A percentile compares a stretch with the other conserved stretches of the same genome.
phyloP scores from a whole-genome alignment of 768 basidiomycete genomes.

The Tricholomella constricta region DNA sequence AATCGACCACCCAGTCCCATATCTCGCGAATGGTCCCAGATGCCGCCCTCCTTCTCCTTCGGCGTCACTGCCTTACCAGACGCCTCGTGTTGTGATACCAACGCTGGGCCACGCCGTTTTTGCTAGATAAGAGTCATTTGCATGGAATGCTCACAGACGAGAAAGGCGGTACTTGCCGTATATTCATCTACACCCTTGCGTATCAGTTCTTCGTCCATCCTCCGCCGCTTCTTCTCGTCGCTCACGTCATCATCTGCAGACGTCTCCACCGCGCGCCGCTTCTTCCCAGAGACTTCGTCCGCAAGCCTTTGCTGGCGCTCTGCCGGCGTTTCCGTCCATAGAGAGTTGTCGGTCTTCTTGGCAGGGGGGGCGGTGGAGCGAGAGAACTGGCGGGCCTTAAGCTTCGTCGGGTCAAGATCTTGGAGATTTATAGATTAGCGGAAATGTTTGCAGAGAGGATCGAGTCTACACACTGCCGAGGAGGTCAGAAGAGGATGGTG shows the following conservation, averaged over 20 bases:
- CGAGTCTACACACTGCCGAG: slow-evolving; percentile 62
- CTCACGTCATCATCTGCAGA: slow-evolving; percentile 43
- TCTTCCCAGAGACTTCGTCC: slow-evolving; percentile 94
- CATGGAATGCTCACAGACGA: not conserved
- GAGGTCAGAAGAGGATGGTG: slow-evolving; percentile 80
- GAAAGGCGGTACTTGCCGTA: slow-evolving; percentile 50
- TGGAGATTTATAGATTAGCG: slow-evolving; percentile 27
- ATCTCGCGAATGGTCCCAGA: slow-evolving; percentile 93
- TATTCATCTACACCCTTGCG: slow-evolving; percentile 76
- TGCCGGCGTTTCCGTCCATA: slow-evolving; percentile 98
- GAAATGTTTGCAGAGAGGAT: slow-evolving; percentile 1
- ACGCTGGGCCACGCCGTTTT: slow-evolving; percentile 51
- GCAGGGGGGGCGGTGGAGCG: slow-evolving; percentile 47
- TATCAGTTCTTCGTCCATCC: slow-evolving; percentile 67
- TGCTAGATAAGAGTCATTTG: slow-evolving; percentile 28
- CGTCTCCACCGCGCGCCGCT: slow-evolving; percentile 66
- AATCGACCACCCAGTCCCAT: slow-evolving; percentile 87
- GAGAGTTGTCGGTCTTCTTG: slow-evolving; percentile 55
- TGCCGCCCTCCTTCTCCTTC: slow-evolving; percentile 58
- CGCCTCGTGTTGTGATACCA: slow-evolving; percentile 55
- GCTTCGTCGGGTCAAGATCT: slow-evolving; percentile 84
- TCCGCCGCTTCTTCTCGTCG: slow-evolving; percentile 56
- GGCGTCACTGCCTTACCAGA: slow-evolving; percentile 37
- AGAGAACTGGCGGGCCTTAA: slow-evolving; percentile 82
- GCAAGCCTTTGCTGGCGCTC: slow-evolving; percentile 89